Conservation (phyloP, 2,329 filamentous ascomycete species). For the Calonectria crousiana region DNA sequence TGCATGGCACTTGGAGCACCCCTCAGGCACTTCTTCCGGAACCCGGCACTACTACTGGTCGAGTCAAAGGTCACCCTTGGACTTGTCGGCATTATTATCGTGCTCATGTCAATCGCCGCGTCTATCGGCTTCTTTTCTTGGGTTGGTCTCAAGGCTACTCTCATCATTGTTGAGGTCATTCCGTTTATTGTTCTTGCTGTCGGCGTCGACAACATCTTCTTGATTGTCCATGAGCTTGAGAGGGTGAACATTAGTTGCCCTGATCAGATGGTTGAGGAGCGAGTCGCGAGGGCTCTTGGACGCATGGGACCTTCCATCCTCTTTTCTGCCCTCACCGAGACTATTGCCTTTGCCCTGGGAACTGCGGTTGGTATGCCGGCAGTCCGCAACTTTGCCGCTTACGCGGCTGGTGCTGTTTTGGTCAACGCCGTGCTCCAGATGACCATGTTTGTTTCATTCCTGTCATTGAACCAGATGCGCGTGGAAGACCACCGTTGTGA, state of each 20-base stretch:
- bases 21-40: constrained; percentile 80
- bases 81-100: constrained; percentile 94
- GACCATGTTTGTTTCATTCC: constrained; percentile 94
- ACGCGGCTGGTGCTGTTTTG: constrained; percentile 94
- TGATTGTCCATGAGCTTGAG: constrained; percentile 98
- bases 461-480: constrained; percentile 90
- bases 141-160: constrained; percentile 89
- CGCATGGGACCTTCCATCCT: constrained; percentile 97
- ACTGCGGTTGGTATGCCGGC: constrained; percentile 98
- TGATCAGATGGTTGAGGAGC: constrained; percentile 86
- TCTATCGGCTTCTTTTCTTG: constrained; percentile 96
- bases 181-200: constrained; percentile 97
- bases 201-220: constrained; percentile 98
- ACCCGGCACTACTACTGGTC: constrained; percentile 86
- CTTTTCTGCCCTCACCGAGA: constrained; percentile 94
- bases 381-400: constrained; percentile 96
- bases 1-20: constrained; percentile 93
- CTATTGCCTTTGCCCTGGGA: constrained; percentile 90
- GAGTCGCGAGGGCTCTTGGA: constrained; percentile 89
- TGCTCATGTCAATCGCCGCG: constrained; percentile 96
- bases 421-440: constrained; percentile 98
- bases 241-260: constrained; percentile 92
- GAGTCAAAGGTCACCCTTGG: constrained; percentile 97
- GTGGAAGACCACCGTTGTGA: constrained; percentile 92
- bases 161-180: constrained; percentile 99